Evolutionary conservation across 176 grass and related monocot species (phyloP), one percentile per base, ranked within the genome.

Genomic region (Zea luxurians): DNA sequence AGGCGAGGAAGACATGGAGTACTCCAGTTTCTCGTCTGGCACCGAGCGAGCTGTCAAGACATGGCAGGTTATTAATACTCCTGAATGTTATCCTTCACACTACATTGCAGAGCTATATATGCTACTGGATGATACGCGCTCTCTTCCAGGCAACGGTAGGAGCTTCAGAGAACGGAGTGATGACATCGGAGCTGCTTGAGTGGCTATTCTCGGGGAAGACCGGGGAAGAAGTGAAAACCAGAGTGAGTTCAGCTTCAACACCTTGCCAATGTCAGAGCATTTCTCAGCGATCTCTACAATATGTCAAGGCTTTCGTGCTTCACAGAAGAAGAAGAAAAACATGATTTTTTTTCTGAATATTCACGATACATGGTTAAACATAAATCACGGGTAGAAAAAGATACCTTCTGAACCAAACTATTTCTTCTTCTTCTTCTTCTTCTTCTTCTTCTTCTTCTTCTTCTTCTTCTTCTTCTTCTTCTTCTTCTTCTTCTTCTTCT

Each of bases 41-140:
- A 99, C 96, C 4, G 90, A 90, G 45, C 88, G 92, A 89, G 92
- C 92, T 41, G 92, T 99, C 4, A 99, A 91, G 88, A 95, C 96
- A 38, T 99, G 96, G 96, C 92, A 99, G 90, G 96, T 90, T 35
- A 84, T 66, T 68, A 48, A 4, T 83, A 59, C 55, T 8, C 43
- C 13, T 37, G 27, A 37, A 18, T 9, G 35, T 17, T 16, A 34
- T 5, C 18, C 18, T 10, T 5, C 52, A n/a, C 27, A 27, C 27
- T 27, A 27, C 27, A 27, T 27, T 27, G 27, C 27, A 27, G 0
- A 27, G 0, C 27, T 27, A 27, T 27, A 27, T 27, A 27, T 27
- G 27, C 27, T 27, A 27, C 27, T 27, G 27, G 27, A 27, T 27
- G 27, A 27, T 27, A 27, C 27, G 27, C 27, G 27, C 27, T 69